Evolutionary conservation across 73 alveolate species (phyloP), one percentile per base, ranked within the genome.

Genomic region (Uronychia setigera): DNA sequence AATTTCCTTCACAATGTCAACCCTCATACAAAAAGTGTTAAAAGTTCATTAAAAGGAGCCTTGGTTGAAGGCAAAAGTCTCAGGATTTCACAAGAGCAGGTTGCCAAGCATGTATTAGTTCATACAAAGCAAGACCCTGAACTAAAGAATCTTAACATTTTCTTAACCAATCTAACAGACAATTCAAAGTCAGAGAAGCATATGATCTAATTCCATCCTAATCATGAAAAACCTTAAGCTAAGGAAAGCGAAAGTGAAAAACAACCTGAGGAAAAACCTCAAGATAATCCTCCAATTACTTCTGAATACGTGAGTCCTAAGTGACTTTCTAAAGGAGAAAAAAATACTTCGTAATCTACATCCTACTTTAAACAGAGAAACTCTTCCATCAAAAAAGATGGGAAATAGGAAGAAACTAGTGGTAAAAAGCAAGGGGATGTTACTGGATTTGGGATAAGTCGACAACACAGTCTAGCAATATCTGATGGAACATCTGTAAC

Each of bases 21-120:
- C 19, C 67, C 67, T 19, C 67, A 46, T 46, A n/a, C n/a, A n/a
- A n/a, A n/a, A n/a, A n/a, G n/a, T n/a, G n/a, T n/a, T n/a, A n/a
- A n/a, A n/a, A n/a, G n/a, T n/a, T n/a, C n/a, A n/a, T 46, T 46
- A 46, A 46, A 19, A 46, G 67, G 67, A 46, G 67, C 67, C 67
- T 46, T 19, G 19, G n/a, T n/a, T n/a, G n/a, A n/a, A n/a, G n/a
- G n/a, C n/a, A n/a, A n/a, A n/a, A n/a, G n/a, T n/a, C n/a, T n/a
- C n/a, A n/a, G n/a, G n/a, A n/a, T n/a, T n/a, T n/a, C n/a, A n/a
- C n/a, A n/a, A n/a, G n/a, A n/a, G n/a, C n/a, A n/a, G n/a, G n/a
- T n/a, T n/a, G n/a, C n/a, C n/a, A n/a, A n/a, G n/a, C n/a, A n/a
- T n/a, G n/a, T n/a, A n/a, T n/a, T n/a, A n/a, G n/a, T n/a, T n/a